Conservation (phyloP, 768 basidiomycete genomes). For the Podaxis sp. region DNA sequence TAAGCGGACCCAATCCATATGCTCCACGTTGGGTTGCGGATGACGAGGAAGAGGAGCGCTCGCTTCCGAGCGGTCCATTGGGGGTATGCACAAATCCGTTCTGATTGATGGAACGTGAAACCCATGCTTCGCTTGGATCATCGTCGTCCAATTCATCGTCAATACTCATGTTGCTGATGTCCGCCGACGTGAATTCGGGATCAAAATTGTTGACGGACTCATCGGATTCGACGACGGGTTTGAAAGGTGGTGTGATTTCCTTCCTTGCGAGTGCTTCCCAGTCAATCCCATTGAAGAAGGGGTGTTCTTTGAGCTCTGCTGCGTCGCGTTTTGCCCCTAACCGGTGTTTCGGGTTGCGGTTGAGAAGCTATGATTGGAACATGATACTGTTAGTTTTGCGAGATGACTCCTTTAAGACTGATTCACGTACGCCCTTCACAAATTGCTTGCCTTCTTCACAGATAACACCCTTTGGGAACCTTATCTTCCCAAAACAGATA, state of each 20-base stretch:
- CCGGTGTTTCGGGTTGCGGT: constrained; percentile 97
- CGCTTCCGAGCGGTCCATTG: constrained; percentile 77
- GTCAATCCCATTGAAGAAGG: constrained; percentile 91
- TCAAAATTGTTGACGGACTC: constrained; percentile 99
- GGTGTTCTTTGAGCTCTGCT: constrained; percentile 91
- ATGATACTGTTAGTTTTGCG: background rate
- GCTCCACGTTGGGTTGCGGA: constrained; percentile 2
- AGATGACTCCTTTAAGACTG: constrained; percentile 3
- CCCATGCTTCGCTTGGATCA: constrained; percentile 75
- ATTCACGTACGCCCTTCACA: constrained; percentile 84
- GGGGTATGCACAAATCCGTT: constrained; percentile 49
- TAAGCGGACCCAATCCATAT: constrained; percentile 7
- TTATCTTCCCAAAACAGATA: constrained; percentile 97
- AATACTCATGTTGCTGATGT: constrained; percentile 71
- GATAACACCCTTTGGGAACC: constrained; percentile 96
- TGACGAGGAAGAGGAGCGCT: constrained; percentile 24
- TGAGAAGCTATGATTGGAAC: constrained; percentile 72
- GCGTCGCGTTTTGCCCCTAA: constrained; percentile 90
- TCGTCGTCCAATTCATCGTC: constrained; percentile 36
- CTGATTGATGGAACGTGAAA: constrained; percentile 22
- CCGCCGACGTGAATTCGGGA: constrained; percentile 94
- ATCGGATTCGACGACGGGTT: constrained; percentile 96
- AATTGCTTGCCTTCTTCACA: constrained; percentile 98
- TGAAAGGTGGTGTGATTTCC: constrained; percentile 95
- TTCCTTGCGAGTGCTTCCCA: constrained; percentile 86